Conservation (phyloP, 176 grass and related monocot genomes). For the Aegilops longissima region DNA sequence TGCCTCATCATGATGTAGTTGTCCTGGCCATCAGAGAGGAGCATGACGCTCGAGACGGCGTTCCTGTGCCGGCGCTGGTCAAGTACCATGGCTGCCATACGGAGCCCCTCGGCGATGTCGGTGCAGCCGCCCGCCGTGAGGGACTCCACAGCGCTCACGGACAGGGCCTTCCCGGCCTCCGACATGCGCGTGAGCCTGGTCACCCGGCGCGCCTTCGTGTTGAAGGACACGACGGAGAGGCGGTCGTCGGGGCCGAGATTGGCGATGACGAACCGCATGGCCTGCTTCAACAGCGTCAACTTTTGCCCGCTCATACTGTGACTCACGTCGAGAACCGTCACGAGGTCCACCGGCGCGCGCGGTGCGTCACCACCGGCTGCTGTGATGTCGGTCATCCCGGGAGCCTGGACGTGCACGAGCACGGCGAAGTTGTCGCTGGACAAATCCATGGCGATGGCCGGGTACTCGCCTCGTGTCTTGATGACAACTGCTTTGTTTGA, state of each 20-base stretch:
- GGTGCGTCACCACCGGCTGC: background rate
- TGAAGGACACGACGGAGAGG: constrained; percentile 66
- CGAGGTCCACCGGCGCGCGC: constrained; percentile 52
- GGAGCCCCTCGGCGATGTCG: constrained; percentile 61
- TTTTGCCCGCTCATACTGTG: constrained; percentile 56
- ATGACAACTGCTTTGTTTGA: constrained; percentile 27
- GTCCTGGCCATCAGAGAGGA: constrained; percentile 85
- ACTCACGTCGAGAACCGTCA: constrained; percentile 66
- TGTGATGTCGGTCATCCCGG: background rate
- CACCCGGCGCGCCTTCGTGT: constrained; percentile 29
- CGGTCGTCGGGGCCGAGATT: constrained; percentile 62
- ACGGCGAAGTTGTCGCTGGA: constrained; percentile 43
- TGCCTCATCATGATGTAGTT: constrained; percentile 13
- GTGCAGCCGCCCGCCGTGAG: constrained; percentile 46
- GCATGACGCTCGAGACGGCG: constrained; percentile 66
- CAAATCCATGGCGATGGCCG: constrained; percentile 27
- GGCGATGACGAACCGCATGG: constrained; percentile 65
- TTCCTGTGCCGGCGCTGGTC: constrained; percentile 49
- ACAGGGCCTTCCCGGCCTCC: constrained; percentile 11
- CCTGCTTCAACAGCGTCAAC: constrained; percentile 51
- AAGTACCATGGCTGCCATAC: constrained; percentile 49
- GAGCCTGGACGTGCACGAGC: constrained; percentile 53
- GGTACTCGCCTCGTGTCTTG: constrained; percentile 47
- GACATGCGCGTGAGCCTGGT: constrained; percentile 56
- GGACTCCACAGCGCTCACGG: constrained; percentile 31